Percentiles rank a stretch among this genome's conserved stretches.
phyloP scores from a whole-genome alignment of 345 rosid species.

The Eutrema yunnanense region DNA sequence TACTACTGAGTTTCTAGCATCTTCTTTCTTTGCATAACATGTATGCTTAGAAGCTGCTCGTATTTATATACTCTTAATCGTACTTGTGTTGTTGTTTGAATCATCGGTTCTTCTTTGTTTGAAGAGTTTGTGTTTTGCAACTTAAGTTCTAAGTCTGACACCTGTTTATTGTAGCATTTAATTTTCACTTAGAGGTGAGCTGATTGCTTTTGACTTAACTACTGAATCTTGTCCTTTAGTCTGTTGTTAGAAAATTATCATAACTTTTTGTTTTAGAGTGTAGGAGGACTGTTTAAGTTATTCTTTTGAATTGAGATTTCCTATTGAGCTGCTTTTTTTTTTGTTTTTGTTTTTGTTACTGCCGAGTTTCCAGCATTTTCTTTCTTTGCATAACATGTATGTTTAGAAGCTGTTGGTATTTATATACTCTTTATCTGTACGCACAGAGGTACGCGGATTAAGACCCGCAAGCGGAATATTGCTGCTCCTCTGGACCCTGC shows the following conservation, averaged over 20 bases:
- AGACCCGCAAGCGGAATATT: slow-evolving; percentile 99
- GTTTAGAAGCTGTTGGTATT: background rate
- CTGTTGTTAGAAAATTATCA: background rate
- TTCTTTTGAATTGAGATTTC: background rate
- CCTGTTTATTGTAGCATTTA: too few species aligned
- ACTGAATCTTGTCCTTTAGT: background rate
- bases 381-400: background rate
- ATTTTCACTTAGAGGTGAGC: background rate
- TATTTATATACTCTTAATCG: too few species aligned
- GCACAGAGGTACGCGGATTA: slow-evolving; percentile 97
- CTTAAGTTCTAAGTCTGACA: too few species aligned
- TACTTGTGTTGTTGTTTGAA: too few species aligned
- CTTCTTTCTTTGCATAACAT: background rate
- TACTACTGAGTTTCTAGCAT: background rate
- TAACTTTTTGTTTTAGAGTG: background rate
- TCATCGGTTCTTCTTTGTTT: too few species aligned
- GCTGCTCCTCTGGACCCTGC: slow-evolving; percentile 98
- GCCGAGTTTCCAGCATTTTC: background rate
- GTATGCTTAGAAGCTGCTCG: background rate
- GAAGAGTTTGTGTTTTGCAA: too few species aligned
- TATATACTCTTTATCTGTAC: background rate
- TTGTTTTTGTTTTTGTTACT: too few species aligned
- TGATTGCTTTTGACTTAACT: background rate
- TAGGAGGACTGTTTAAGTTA: background rate
- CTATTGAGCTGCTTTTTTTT: background rate